Evolutionary conservation across 371 early-diverging fungal genomes (phyloP).

Genomic region (Entomophthora muscae): DNA sequence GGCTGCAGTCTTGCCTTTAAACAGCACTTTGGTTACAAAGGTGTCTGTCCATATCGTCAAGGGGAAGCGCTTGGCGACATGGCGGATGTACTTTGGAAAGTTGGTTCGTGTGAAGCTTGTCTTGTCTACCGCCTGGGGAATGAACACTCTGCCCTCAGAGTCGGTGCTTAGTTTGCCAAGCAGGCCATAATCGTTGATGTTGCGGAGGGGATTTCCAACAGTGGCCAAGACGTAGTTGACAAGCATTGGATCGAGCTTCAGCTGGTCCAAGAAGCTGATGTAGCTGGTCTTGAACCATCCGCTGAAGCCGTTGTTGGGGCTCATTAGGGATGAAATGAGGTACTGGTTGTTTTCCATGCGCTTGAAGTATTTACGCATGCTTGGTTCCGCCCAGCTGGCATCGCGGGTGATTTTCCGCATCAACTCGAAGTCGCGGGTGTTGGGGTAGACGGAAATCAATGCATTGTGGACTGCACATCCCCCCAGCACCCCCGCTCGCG

Average conservation of each 20-base stretch:
- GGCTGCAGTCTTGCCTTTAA: background rate
- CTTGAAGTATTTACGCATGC: constrained; percentile 8
- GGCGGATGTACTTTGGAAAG: background rate
- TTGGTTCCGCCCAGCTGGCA: background rate
- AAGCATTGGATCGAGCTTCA: background rate
- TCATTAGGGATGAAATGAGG: background rate
- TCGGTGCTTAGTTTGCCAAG: background rate
- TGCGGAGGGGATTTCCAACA: background rate
- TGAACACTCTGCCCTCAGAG: background rate
- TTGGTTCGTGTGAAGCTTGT: background rate
- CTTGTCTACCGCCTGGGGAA: too few species aligned
- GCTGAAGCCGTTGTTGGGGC: background rate
- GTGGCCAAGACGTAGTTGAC: background rate
- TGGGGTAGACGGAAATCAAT: background rate
- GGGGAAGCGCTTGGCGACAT: background rate
- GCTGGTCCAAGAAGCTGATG: background rate
- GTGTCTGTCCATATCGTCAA: too few species aligned
- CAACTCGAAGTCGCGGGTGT: background rate
- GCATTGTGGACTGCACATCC: constrained; percentile 3
- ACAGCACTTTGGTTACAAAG: constrained; percentile 1
- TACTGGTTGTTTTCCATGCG: constrained; percentile 5
- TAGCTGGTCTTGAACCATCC: constrained; percentile 3
- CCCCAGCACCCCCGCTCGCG: background rate
- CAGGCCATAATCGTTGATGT: background rate
- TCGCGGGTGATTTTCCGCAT: background rate